These are phyloP conservation scores for Kokia cookei DNA, from an alignment of 441 rosid genomes.

Conservation along the genomic window DNA sequence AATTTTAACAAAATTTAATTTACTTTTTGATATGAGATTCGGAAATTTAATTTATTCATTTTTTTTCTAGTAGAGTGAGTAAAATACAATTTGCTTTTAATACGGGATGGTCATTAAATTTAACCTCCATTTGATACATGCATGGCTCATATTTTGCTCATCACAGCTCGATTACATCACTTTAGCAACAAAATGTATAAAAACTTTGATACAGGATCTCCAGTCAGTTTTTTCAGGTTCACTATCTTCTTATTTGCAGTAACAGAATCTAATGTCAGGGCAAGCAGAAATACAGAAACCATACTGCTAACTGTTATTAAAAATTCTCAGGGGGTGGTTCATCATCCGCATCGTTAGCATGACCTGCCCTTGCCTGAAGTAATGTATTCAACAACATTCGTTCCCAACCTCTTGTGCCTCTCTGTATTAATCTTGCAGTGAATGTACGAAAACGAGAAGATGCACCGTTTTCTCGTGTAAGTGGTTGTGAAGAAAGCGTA, in stretches of 20 bases:
- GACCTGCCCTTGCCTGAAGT: constrained; percentile 9
- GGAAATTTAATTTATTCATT: too few relatives aligned
- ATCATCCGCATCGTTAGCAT: constrained; percentile 9
- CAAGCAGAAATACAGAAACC: neutral
- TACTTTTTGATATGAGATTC: too few relatives aligned
- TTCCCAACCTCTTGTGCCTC: constrained; percentile 31
- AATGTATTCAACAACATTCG: constrained; percentile 20
- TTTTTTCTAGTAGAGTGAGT: too few relatives aligned
- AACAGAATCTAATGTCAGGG: neutral
- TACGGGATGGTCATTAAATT: too few relatives aligned
- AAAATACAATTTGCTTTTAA: too few relatives aligned
- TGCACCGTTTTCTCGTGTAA: neutral
- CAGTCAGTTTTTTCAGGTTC: neutral
- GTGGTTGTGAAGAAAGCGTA: neutral
- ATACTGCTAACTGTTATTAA: neutral
- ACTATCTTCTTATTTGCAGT: neutral
- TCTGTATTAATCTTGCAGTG: constrained; percentile 14
- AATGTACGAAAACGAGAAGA: constrained; percentile 17
- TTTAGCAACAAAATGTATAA: too few relatives aligned
- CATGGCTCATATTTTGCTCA: too few relatives aligned
- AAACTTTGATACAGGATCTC: neutral
- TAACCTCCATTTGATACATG: too few relatives aligned
- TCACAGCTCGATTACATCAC: too few relatives aligned
- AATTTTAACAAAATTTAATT: too few relatives aligned
- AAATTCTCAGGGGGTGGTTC: neutral